A percentile compares a stretch with the other conserved stretches of the same genome.
These are phyloP conservation scores for Colletotrichum acutatum DNA, from an alignment of 2,329 filamentous ascomycete genomes.

Conservation along the genomic window DNA sequence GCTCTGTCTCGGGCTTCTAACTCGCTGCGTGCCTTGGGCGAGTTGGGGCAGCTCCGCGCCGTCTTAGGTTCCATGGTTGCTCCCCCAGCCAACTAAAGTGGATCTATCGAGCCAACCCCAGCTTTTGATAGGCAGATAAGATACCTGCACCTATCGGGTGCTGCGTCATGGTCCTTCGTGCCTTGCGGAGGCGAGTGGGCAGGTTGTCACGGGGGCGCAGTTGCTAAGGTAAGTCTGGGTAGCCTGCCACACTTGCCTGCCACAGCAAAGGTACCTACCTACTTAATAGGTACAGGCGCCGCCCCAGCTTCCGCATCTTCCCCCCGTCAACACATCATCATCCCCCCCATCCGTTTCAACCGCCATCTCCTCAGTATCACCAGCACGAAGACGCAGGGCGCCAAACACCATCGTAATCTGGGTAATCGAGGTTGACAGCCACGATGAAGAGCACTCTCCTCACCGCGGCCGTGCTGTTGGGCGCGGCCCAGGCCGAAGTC, in stretches of 20 bases:
- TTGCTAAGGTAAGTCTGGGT: not conserved
- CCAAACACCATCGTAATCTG: slow-evolving; percentile 6
- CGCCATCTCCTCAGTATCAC: slow-evolving; percentile 19
- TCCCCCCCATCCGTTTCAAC: slow-evolving; percentile 16
- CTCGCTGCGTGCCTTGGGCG: slow-evolving; percentile 15
- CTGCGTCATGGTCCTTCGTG: slow-evolving; percentile 14
- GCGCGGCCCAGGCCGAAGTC: slow-evolving; percentile 84
- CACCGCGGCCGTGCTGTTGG: slow-evolving; percentile 82
- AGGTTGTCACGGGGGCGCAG: slow-evolving; percentile 26
- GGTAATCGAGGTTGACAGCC: slow-evolving; percentile 41
- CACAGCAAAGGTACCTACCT: slow-evolving; percentile 16
- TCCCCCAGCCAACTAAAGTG: slow-evolving; percentile 10
- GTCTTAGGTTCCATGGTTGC: not conserved
- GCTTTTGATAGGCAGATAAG: slow-evolving; percentile 17
- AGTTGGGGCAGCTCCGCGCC: not conserved
- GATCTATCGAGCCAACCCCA: not conserved
- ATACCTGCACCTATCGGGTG: slow-evolving; percentile 20
- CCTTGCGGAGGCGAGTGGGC: slow-evolving; percentile 33
- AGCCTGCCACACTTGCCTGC: not conserved
- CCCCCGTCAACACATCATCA: slow-evolving; percentile 35
- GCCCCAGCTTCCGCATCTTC: slow-evolving; percentile 26
- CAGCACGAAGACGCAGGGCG: slow-evolving; percentile 26
- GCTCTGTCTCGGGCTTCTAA: slow-evolving; percentile 26
- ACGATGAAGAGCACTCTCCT: slow-evolving; percentile 89
- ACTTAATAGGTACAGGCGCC: slow-evolving; percentile 34